These are phyloP conservation scores for Leptographium flavum DNA, from an alignment of 2,329 filamentous ascomycete genomes.

Conservation along the genomic window DNA sequence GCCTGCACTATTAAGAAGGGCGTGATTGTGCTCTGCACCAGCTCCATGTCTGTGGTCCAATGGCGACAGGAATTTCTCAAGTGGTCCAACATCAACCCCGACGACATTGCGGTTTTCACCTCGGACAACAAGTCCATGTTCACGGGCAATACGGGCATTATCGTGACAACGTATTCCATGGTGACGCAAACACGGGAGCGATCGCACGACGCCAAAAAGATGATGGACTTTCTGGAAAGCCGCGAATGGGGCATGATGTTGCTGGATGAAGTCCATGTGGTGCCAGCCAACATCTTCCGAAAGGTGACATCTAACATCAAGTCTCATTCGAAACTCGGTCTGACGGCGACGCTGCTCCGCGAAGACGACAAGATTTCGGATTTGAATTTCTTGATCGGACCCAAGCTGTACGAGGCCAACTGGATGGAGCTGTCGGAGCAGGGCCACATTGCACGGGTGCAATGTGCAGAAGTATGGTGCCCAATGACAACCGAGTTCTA, in stretches of 20 bases:
- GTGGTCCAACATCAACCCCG: slow-evolving; percentile 89
- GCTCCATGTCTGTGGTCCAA: slow-evolving; percentile 94
- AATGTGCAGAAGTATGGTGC: slow-evolving; percentile 98
- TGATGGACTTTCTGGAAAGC: slow-evolving; percentile 84
- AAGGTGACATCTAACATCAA: slow-evolving; percentile 89
- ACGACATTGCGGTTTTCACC: slow-evolving; percentile 89
- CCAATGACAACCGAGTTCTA: slow-evolving; percentile 99
- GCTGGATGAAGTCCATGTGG: slow-evolving; percentile 93
- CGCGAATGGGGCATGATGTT: slow-evolving; percentile 97
- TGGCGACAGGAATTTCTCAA: slow-evolving; percentile 95
- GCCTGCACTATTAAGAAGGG: slow-evolving; percentile 97
- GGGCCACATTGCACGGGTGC: slow-evolving; percentile 90
- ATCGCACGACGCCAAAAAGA: slow-evolving; percentile 86
- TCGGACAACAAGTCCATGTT: slow-evolving; percentile 81
- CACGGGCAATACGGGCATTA: slow-evolving; percentile 80
- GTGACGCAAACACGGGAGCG: slow-evolving; percentile 81
- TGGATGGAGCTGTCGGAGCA: slow-evolving; percentile 98
- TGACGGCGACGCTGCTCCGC: slow-evolving; percentile 85
- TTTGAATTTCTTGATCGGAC: slow-evolving; percentile 92
- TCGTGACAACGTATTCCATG: slow-evolving; percentile 98
- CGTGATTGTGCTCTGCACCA: slow-evolving; percentile 87
- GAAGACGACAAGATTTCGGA: slow-evolving; percentile 98
- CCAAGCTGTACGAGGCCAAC: slow-evolving; percentile 95
- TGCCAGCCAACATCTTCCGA: slow-evolving; percentile 90
- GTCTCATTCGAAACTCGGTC: slow-evolving; percentile 83